Evolutionary conservation across 2,329 filamentous ascomycete genomes (phyloP).

Genomic region (Kalaharituber pfeilii): DNA sequence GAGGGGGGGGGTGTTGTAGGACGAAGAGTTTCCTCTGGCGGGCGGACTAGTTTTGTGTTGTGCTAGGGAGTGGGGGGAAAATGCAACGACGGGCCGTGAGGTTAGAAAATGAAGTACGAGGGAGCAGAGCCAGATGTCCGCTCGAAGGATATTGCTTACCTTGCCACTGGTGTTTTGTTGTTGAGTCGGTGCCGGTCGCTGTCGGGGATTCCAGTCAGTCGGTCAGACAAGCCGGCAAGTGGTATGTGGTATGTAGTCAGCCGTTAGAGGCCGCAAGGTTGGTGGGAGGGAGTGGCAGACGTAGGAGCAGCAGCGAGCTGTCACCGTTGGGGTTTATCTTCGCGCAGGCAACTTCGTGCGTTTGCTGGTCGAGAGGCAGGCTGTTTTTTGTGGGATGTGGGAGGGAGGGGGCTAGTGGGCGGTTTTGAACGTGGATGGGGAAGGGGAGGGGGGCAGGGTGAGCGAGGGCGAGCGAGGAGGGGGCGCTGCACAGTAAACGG

Average conservation of each 20-base stretch:
- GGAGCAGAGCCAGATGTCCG: not conserved
- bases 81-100: no score
- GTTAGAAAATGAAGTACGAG: not conserved
- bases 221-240: not conserved
- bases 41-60: no score
- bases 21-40: no score
- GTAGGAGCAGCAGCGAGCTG: not conserved
- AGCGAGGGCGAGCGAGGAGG: conserved; percentile 10
- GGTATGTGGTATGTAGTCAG: not conserved
- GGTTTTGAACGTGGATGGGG: conserved; percentile 11
- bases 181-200: not conserved
- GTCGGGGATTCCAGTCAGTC: not conserved
- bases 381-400: conserved; percentile 4
- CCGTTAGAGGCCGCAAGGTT: not conserved
- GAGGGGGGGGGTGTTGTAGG: conserved; percentile 1
- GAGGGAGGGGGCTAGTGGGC: conserved; percentile 6
- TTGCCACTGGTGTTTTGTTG: conserved; percentile 5
- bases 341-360: not conserved
- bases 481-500: conserved; percentile 12
- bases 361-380: conserved; percentile 6
- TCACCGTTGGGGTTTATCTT: not conserved
- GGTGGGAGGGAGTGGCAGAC: not conserved
- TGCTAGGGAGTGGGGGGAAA: no score
- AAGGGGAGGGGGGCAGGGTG: conserved; percentile 19
- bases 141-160: conserved; percentile 8